Conservation (phyloP, 1,139 yeast species). For the Suhomyces anneliseae region DNA sequence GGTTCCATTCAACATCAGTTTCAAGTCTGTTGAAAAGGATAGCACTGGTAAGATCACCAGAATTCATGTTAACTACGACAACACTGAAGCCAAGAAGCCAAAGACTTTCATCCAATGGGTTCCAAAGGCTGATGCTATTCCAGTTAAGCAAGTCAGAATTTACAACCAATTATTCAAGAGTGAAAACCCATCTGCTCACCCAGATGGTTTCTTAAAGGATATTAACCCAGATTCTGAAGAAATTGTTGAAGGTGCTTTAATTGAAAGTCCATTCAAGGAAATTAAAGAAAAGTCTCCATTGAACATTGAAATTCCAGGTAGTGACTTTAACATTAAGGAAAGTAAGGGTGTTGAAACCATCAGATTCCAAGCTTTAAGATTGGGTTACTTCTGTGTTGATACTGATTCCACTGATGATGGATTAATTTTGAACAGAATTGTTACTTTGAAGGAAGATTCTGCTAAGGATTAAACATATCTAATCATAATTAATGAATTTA, state of each 20-base stretch:
- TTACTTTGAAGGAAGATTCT: slow-evolving; percentile 81
- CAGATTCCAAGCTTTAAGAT: slow-evolving; percentile 96
- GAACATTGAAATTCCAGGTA: slow-evolving; percentile 63
- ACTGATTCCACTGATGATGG: slow-evolving; percentile 63
- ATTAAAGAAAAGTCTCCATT: slow-evolving; percentile 74
- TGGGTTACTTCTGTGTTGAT: slow-evolving; percentile 94
- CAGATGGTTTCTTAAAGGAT: slow-evolving; percentile 85
- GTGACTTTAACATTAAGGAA: slow-evolving; percentile 71
- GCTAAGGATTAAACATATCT: slow-evolving; percentile 27
- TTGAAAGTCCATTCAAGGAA: slow-evolving; percentile 77
- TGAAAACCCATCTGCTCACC: slow-evolving; percentile 87
- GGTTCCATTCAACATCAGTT: slow-evolving; percentile 82
- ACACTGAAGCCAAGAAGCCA: slow-evolving; percentile 61
- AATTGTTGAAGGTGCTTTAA: slow-evolving; percentile 60
- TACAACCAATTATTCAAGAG: slow-evolving; percentile 87
- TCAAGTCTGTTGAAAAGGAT: slow-evolving; percentile 66
- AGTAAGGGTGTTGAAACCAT: slow-evolving; percentile 70
- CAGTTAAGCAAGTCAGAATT: slow-evolving; percentile 74
- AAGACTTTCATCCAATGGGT: slow-evolving; percentile 98
- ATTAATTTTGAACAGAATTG: slow-evolving; percentile 81
- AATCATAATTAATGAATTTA: background rate
- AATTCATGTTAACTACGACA: slow-evolving; percentile 80
- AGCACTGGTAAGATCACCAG: slow-evolving; percentile 61
- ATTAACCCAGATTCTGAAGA: slow-evolving; percentile 79
- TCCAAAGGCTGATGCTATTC: slow-evolving; percentile 61